These are phyloP conservation scores for Helotiales sp. DNA, from an alignment of 2,329 filamentous ascomycete species.

Conservation along the genomic window DNA sequence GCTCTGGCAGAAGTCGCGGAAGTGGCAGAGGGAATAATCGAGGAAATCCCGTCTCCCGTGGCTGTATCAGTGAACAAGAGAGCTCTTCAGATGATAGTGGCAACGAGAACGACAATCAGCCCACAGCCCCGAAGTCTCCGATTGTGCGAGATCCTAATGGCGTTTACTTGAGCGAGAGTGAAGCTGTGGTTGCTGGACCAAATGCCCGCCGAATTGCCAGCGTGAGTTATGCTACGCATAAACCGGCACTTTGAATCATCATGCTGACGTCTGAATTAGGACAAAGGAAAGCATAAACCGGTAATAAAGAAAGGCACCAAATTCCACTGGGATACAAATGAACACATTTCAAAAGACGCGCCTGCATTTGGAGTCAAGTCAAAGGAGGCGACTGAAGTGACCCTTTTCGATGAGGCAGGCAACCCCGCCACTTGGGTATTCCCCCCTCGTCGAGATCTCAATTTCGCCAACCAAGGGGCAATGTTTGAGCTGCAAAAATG, in stretches of 20 bases:
- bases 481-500: neutral
- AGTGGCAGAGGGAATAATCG: neutral
- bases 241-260: neutral
- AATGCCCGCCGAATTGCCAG: neutral
- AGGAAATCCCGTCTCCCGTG: neutral
- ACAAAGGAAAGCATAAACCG: neutral
- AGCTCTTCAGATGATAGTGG: neutral
- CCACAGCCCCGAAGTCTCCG: neutral
- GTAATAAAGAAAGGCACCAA: neutral
- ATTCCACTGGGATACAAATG: slow-evolving; percentile 1
- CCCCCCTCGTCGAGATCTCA: neutral
- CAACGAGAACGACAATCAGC: no score
- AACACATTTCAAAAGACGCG: neutral
- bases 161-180: neutral
- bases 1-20: neutral
- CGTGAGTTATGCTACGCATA: no score
- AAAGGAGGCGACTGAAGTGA: neutral
- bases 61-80: neutral
- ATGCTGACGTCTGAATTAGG: neutral
- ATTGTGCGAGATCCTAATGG: neutral
- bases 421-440: neutral
- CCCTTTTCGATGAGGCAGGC: neutral
- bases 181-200: neutral
- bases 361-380: neutral
- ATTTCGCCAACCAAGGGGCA: neutral